Evolutionary conservation across 495 filamentous ascomycete genomes (phyloP).

Genomic region (Penicillium pulvis): DNA sequence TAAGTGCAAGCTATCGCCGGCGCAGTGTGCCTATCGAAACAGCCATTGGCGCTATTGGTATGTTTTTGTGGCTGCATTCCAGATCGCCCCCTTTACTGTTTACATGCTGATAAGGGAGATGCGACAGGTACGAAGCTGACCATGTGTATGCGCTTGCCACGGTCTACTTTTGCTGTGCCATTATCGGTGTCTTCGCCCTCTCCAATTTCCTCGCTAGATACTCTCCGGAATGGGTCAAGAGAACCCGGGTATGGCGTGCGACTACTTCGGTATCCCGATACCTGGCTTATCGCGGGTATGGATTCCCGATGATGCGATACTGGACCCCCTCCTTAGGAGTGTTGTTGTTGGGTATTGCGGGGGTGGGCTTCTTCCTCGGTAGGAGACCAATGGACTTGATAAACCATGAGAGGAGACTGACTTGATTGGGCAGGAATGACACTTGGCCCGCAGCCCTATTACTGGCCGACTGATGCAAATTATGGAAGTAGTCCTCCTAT

Average conservation of each 20-base stretch:
- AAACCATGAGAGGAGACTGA: neutral
- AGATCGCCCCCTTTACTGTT: neutral
- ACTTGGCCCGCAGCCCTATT: conserved; percentile 55
- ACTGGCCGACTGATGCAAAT: conserved; percentile 55
- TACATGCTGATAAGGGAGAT: conserved; percentile 9
- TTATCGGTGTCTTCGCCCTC: conserved; percentile 49
- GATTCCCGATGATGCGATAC: conserved; percentile 19
- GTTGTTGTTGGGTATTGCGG: conserved; percentile 24
- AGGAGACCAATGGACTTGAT: conserved; percentile 4
- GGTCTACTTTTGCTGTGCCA: conserved; percentile 49
- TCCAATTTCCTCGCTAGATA: conserved; percentile 29
- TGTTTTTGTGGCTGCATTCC: conserved; percentile 2
- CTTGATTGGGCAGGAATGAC: conserved; percentile 41
- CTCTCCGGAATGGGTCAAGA: conserved; percentile 25
- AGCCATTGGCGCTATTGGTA: conserved; percentile 54
- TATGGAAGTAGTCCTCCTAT: conserved; percentile 55
- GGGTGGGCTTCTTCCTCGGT: conserved; percentile 35
- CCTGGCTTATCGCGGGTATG: conserved; percentile 29
- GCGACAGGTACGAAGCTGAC: conserved; percentile 53
- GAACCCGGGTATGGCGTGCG: conserved; percentile 25
- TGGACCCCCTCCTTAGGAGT: conserved; percentile 29
- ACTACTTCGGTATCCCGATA: conserved; percentile 27
- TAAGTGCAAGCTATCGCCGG: conserved; percentile 44
- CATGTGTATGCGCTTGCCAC: conserved; percentile 54
- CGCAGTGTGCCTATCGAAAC: conserved; percentile 49